phyloP scores from a whole-genome alignment of 192 early-diverging fungal species.

The Mortierella hygrophila region DNA sequence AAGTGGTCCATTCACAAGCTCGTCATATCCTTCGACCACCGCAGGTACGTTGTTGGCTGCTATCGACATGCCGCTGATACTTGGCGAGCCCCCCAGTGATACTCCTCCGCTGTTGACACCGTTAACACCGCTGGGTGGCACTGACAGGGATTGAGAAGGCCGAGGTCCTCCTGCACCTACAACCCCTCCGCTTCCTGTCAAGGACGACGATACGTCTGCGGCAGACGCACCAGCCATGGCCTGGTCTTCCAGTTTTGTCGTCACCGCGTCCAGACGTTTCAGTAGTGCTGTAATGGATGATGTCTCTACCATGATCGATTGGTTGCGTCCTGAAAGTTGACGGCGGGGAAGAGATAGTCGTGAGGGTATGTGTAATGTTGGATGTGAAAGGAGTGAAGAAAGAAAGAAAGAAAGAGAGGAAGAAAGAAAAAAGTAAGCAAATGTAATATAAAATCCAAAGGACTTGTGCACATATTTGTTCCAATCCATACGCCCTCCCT shows the following conservation, averaged over 20 bases:
- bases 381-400: background rate
- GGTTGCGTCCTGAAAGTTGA: background rate
- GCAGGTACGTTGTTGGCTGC: conserved; percentile 14
- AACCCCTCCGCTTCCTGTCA: conserved; percentile 51
- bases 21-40: conserved; percentile 68
- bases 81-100: background rate
- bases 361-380: background rate
- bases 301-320: conserved; percentile 59
- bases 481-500: no score
- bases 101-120: conserved; percentile 44
- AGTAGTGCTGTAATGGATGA: conserved; percentile 78
- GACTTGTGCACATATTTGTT: no score
- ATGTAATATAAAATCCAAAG: background rate
- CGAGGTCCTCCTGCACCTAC: conserved; percentile 45
- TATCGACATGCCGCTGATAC: background rate
- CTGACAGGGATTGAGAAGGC: conserved; percentile 48
- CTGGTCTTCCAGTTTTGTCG: conserved; percentile 89
- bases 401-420: background rate
- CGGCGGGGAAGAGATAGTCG: background rate
- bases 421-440: background rate
- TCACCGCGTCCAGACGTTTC: conserved; percentile 93
- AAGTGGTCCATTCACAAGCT: conserved; percentile 60
- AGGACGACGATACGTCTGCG: conserved; percentile 54
- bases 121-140: conserved; percentile 25
- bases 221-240: conserved; percentile 69